A percentile compares a stretch with the other conserved stretches of the same genome.
Evolutionary conservation across 2,329 filamentous ascomycete species (phyloP).

Genomic region (Xylariaceae sp.): DNA sequence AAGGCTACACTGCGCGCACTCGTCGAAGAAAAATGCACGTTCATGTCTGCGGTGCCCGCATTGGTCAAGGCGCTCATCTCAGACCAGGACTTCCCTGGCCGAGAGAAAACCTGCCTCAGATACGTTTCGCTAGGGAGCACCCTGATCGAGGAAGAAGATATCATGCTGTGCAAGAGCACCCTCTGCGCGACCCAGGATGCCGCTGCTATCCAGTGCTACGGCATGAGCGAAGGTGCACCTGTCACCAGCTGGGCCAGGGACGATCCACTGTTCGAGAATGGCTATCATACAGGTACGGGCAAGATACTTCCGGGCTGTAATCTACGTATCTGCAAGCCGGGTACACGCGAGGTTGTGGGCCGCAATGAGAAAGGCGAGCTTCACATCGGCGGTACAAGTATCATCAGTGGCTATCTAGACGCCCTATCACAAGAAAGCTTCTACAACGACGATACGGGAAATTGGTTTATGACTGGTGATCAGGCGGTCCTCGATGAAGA

Average conservation of each 20-base stretch:
- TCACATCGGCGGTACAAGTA: slow-evolving; percentile 2
- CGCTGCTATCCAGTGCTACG: slow-evolving; percentile 1
- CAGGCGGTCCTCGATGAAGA: slow-evolving; percentile 1
- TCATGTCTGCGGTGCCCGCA: slow-evolving; percentile 2
- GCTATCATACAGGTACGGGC: not conserved
- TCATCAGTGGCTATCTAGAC: slow-evolving; percentile 1
- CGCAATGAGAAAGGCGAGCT: slow-evolving; percentile 1
- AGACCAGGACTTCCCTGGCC: not conserved
- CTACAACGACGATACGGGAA: not conserved
- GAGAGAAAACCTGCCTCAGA: not conserved
- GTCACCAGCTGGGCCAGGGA: not conserved
- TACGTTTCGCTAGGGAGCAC: slow-evolving; percentile 1
- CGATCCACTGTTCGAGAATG: not conserved
- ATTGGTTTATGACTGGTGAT: slow-evolving; percentile 2
- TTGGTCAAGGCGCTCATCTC: slow-evolving; percentile 1
- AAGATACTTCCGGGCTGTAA: slow-evolving; percentile 1
- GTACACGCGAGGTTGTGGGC: slow-evolving; percentile 1
- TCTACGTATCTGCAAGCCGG: slow-evolving; percentile 1
- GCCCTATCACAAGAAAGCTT: not conserved
- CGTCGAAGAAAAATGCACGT: slow-evolving; percentile 1
- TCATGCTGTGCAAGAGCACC: not conserved
- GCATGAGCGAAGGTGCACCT: slow-evolving; percentile 1
- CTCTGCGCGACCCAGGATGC: not conserved
- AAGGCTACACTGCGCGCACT: slow-evolving; percentile 1
- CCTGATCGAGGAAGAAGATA: not conserved